phyloP scores from a whole-genome alignment of 2,329 filamentous ascomycete species.

The Reticulascus tulasneorum region DNA sequence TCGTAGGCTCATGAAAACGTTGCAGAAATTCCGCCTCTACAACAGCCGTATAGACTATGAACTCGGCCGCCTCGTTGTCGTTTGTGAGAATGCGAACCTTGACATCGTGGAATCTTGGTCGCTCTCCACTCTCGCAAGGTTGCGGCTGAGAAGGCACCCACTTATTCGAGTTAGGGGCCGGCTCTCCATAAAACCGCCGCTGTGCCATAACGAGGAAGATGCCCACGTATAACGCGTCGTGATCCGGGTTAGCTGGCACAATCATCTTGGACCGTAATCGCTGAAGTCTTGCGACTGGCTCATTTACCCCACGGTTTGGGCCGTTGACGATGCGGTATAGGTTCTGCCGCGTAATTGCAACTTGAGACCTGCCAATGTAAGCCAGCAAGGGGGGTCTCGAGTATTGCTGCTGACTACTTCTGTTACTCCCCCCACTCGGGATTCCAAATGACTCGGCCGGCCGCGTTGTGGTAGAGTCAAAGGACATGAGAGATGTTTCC shows the following conservation, averaged over 20 bases:
- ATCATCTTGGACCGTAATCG: constrained; percentile 42
- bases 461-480: constrained; percentile 33
- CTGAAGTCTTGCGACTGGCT: constrained; percentile 45
- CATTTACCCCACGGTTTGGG: constrained; percentile 37
- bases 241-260: constrained; percentile 42
- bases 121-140: constrained; percentile 3
- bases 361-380: constrained; percentile 45
- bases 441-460: constrained; percentile 24
- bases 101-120: constrained; percentile 40
- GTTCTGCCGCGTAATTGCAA: constrained; percentile 40
- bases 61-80: constrained; percentile 42
- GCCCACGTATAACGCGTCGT: constrained; percentile 49
- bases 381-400: constrained; percentile 30
- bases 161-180: constrained; percentile 7
- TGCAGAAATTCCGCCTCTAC: constrained; percentile 45
- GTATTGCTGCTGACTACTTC: constrained; percentile 1
- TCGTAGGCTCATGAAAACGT: constrained; percentile 46
- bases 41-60: constrained; percentile 49
- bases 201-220: constrained; percentile 56
- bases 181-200: constrained; percentile 41
- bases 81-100: constrained; percentile 49
- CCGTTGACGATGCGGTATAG: constrained; percentile 42
- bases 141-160: constrained; percentile 7
- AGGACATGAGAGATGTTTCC: constrained; percentile 19
- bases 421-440: constrained; percentile 2